Evolutionary conservation across 345 rosid species (phyloP), one percentile per base, ranked within the genome.

Genomic region (Streptanthus diversifolius): DNA sequence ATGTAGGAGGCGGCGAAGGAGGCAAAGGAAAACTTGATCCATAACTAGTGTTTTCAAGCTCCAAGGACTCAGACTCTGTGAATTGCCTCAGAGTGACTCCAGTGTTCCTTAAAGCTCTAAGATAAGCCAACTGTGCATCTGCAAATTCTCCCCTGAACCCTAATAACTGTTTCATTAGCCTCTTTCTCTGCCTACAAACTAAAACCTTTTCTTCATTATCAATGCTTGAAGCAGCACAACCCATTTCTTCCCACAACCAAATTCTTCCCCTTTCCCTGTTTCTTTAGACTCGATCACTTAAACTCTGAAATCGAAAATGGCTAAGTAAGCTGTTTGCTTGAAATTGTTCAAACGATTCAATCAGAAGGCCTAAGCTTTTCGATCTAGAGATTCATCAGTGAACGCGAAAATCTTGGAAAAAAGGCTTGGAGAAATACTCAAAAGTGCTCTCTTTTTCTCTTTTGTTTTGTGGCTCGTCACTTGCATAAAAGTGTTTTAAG

Each of bases 61-160:
- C 90, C 80, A 93, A 80, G 1, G 85, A 61, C 68, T 91, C 96
- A 6, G 97, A 89, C 77, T 93, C 98, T 0, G 98, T 89, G 85
- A 93, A 87, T 56, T 93, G 97, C 82, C 89, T 79, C 60, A 93
- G 97, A 39, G 98, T 91, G 9, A 79, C 91, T 41, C 98, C 97
- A 19, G 91, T 87, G 77, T 91, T 89, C 82, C 87, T 90, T 70
- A 93, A 63, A 53, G 96, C 88, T 78, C 86, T 91, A 78, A 93
- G 73, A 82, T 93, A 90, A 67, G 81, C 82, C 76, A 86, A 56
- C 7, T 87, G 92, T 4, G 96, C 88, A 78, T 85, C 91, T 2
- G 96, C 93, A 81, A 93, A 91, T 24, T 93, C 92, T 63, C 73
- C 84, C 73, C 98, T 85, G 76, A 74, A 72, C 65, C 66, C 81